phyloP scores from a whole-genome alignment of 495 filamentous ascomycete species.

The Penicillium cataractarum region DNA sequence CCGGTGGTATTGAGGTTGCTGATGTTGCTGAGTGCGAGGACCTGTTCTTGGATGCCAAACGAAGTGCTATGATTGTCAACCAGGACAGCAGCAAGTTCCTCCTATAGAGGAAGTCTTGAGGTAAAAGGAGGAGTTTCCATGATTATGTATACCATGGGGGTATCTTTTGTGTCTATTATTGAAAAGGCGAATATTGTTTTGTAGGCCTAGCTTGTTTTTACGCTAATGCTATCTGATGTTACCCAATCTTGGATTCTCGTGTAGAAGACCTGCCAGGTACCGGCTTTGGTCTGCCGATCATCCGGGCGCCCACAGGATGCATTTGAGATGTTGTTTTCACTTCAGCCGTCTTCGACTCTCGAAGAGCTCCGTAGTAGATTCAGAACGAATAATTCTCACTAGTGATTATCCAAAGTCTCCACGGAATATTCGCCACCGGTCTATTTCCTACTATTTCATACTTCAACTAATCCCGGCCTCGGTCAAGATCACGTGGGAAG shows the following conservation, averaged over 20 bases:
- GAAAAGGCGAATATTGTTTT: slow-evolving; percentile 36
- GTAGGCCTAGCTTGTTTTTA: slow-evolving; percentile 28
- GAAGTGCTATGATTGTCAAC: slow-evolving; percentile 73
- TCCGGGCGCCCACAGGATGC: slow-evolving; percentile 8
- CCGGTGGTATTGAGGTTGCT: slow-evolving; percentile 70
- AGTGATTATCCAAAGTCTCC: not conserved
- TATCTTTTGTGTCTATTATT: slow-evolving; percentile 27
- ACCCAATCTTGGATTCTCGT: slow-evolving; percentile 7
- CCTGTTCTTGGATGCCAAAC: slow-evolving; percentile 85
- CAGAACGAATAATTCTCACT: too few species aligned
- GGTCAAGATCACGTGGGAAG: slow-evolving; percentile 27
- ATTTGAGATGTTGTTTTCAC: not conserved
- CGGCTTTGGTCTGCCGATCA: slow-evolving; percentile 9
- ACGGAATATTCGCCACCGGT: not conserved
- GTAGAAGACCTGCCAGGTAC: slow-evolving; percentile 15
- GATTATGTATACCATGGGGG: slow-evolving; percentile 36
- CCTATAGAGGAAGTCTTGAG: slow-evolving; percentile 33
- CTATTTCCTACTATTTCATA: not conserved
- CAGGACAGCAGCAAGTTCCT: slow-evolving; percentile 68
- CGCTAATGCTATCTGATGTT: slow-evolving; percentile 35
- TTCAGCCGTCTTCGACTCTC: not conserved
- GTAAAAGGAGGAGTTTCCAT: slow-evolving; percentile 20
- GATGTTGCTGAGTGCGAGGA: slow-evolving; percentile 90
- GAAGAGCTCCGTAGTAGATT: not conserved
- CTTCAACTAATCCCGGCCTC: slow-evolving; percentile 20